These are phyloP conservation scores for Cryptococcus sp. DNA, from an alignment of 1,284 basidiomycete genomes.

Conservation along the genomic window DNA sequence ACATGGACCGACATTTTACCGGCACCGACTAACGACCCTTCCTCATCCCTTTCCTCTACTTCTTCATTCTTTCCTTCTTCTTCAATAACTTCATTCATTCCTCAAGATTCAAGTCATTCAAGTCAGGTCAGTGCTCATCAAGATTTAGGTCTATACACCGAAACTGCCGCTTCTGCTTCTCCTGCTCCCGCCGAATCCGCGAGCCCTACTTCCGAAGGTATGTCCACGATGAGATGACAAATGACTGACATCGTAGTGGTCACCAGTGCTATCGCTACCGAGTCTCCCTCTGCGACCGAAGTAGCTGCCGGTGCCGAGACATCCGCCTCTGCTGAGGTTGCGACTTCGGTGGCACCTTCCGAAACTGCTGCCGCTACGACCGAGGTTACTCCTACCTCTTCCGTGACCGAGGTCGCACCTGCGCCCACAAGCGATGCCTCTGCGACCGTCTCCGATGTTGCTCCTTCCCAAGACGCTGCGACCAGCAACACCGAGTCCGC, in stretches of 20 bases:
- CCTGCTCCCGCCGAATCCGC: background rate
- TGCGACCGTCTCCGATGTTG: background rate
- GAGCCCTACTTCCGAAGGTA: background rate
- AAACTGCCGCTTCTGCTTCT: background rate
- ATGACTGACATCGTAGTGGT: background rate
- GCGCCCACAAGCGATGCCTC: background rate
- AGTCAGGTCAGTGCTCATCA: background rate
- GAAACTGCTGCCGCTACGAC: background rate
- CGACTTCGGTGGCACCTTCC: background rate
- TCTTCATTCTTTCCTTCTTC: background rate
- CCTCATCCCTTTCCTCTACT: background rate
- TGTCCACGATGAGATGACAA: background rate
- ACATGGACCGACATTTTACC: too few species aligned
- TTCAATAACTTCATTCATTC: background rate
- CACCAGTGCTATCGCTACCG: constrained; percentile 2
- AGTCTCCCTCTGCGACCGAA: constrained; percentile 1
- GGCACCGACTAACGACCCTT: background rate
- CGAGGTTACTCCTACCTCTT: background rate
- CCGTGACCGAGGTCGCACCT: background rate
- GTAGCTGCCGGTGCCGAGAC: background rate
- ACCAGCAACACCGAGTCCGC: too few species aligned
- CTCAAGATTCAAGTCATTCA: background rate
- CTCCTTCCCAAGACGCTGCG: too few species aligned
- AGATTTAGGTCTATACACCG: background rate
- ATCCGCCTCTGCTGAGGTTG: background rate